These are phyloP conservation scores for Setaria viridis DNA, from an alignment of 202 grass and related monocot genomes.

Conservation along the genomic window DNA sequence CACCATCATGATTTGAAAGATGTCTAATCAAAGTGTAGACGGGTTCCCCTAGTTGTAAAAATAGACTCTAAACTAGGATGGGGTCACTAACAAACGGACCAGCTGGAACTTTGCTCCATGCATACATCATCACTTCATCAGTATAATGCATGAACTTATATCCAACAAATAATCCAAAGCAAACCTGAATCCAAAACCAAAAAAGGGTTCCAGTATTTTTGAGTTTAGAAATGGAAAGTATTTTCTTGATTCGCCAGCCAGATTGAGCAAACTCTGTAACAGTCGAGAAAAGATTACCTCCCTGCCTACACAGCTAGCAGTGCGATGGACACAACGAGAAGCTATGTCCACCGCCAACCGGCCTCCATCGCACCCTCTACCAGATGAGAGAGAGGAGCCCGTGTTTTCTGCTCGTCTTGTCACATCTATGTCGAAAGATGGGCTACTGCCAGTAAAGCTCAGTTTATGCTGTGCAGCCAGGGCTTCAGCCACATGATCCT, in stretches of 20 bases:
- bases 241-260: neutral
- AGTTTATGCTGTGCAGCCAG: constrained; percentile 9
- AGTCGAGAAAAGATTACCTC: neutral
- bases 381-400: neutral
- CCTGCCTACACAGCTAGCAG: too few species aligned
- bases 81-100: neutral
- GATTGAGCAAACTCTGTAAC: neutral
- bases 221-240: neutral
- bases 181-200: neutral
- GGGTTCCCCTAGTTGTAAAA: neutral
- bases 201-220: neutral
- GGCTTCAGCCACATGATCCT: constrained; percentile 27
- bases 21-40: neutral
- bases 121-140: too few species aligned
- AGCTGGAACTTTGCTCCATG: neutral
- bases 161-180: neutral
- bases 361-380: neutral
- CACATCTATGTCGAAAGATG: constrained; percentile 49
- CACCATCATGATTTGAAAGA: neutral
- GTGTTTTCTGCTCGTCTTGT: constrained; percentile 55
- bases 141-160: neutral
- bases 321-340: neutral
- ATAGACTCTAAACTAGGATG: neutral
- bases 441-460: constrained; percentile 31
- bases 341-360: neutral